phyloP scores from a whole-genome alignment of 192 early-diverging fungal species.

The Coemansia sp. region DNA sequence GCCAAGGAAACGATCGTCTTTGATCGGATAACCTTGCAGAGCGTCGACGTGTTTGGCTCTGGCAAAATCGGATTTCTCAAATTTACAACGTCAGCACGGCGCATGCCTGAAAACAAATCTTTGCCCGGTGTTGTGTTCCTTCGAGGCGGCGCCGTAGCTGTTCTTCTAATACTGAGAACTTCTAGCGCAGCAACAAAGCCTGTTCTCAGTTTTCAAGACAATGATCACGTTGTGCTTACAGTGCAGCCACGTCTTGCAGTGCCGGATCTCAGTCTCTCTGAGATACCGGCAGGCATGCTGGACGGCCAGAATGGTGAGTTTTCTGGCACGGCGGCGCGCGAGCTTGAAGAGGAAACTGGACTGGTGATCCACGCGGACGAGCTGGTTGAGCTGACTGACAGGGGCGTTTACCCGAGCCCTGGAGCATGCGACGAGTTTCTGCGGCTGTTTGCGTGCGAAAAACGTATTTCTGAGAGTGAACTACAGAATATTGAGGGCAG shows the following conservation, averaged over 20 bases:
- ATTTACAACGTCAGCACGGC: conserved; percentile 56
- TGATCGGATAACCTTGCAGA: conserved; percentile 60
- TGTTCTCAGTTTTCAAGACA: conserved; percentile 20
- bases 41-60: conserved; percentile 67
- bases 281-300: conserved; percentile 87
- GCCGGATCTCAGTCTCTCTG: conserved; percentile 58
- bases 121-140: conserved; percentile 79
- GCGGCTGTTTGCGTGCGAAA: conserved; percentile 66
- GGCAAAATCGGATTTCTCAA: conserved; percentile 74
- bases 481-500: conserved; percentile 61
- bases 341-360: conserved; percentile 82
- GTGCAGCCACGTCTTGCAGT: conserved; percentile 74
- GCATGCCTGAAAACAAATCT: conserved; percentile 49
- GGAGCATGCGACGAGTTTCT: conserved; percentile 84
- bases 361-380: conserved; percentile 59
- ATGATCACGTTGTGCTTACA: conserved; percentile 61
- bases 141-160: conserved; percentile 72
- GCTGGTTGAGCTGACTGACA: conserved; percentile 63
- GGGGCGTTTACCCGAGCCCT: conserved; percentile 66
- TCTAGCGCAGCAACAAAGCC: not conserved
- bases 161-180: conserved; percentile 63
- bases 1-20: conserved; percentile 36
- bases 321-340: conserved; percentile 71
- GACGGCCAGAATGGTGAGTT: conserved; percentile 67
- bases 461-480: conserved; percentile 52